Evolutionary conservation across 2,329 filamentous ascomycete species (phyloP).

Genomic region (Monilinia laxa): DNA sequence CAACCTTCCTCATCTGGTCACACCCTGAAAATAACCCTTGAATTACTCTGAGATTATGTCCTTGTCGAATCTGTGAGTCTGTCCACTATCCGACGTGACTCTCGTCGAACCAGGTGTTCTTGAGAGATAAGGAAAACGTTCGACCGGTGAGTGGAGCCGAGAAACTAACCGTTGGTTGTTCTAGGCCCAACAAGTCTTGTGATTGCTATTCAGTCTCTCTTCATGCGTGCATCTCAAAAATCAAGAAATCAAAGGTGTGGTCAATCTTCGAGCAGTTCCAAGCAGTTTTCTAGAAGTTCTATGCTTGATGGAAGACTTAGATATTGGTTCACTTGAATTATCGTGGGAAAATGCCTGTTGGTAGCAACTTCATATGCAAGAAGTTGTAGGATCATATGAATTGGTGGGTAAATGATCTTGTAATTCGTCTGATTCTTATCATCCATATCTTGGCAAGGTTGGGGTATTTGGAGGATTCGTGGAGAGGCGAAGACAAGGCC

Average conservation of each 20-base stretch:
- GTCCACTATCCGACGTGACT: slow-evolving; percentile 1
- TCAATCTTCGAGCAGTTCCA: background rate
- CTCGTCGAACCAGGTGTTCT: background rate
- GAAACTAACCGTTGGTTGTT: background rate
- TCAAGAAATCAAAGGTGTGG: background rate
- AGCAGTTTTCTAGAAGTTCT: background rate
- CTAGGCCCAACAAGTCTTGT: background rate
- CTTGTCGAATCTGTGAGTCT: background rate
- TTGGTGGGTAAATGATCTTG: background rate
- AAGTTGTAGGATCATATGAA: background rate
- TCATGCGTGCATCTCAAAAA: background rate
- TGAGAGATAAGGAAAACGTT: slow-evolving; percentile 7
- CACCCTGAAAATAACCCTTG: background rate
- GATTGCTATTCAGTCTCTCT: background rate
- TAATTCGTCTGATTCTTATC: slow-evolving; percentile 7
- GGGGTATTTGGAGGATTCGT: background rate
- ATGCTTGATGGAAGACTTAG: background rate
- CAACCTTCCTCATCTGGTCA: slow-evolving; percentile 8
- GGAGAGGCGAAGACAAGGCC: background rate
- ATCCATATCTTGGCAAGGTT: slow-evolving; percentile 1
- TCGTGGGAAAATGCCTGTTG: slow-evolving; percentile 7
- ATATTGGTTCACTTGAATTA: background rate
- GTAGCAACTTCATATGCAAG: background rate
- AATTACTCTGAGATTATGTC: background rate
- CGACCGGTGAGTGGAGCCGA: background rate